A percentile compares a stretch with the other conserved stretches of the same genome.
Conservation (phyloP, 1,139 yeast genomes). For the Yamadazyma friedrichii region DNA sequence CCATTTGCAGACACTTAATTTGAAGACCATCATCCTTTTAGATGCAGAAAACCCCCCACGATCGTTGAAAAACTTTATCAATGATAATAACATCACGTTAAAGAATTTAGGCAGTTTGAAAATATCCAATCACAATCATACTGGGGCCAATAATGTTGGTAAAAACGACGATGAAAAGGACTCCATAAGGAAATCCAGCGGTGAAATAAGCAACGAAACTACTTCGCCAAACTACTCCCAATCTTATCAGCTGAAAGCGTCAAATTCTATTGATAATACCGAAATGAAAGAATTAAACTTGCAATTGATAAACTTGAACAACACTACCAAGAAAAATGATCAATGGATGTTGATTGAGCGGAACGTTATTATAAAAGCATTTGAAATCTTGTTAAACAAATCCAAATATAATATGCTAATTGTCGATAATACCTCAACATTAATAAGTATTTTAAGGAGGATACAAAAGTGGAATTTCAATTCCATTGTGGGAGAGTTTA, state of each 20-base stretch:
- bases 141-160: conserved; percentile 26
- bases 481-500: conserved; percentile 79
- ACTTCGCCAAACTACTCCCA: conserved; percentile 7
- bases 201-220: neutral
- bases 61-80: conserved; percentile 45
- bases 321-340: conserved; percentile 35
- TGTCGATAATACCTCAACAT: conserved; percentile 77
- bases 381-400: conserved; percentile 61
- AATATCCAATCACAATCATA: conserved; percentile 41
- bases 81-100: conserved; percentile 41
- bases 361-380: conserved; percentile 52
- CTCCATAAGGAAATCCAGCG: neutral
- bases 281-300: conserved; percentile 13
- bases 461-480: conserved; percentile 88
- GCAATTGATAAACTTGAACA: conserved; percentile 14
- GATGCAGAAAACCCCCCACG: conserved; percentile 76
- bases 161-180: conserved; percentile 16
- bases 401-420: conserved; percentile 67
- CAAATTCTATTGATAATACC: neutral
- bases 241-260: conserved; percentile 2
- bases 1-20: conserved; percentile 61
- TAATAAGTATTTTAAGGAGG: conserved; percentile 77
- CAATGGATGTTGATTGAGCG: conserved; percentile 74
- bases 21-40: conserved; percentile 57
- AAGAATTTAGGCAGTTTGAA: conserved; percentile 47